These are phyloP conservation scores for Colletotrichum cuscutae DNA, from an alignment of 2,329 filamentous ascomycete species.

Conservation along the genomic window DNA sequence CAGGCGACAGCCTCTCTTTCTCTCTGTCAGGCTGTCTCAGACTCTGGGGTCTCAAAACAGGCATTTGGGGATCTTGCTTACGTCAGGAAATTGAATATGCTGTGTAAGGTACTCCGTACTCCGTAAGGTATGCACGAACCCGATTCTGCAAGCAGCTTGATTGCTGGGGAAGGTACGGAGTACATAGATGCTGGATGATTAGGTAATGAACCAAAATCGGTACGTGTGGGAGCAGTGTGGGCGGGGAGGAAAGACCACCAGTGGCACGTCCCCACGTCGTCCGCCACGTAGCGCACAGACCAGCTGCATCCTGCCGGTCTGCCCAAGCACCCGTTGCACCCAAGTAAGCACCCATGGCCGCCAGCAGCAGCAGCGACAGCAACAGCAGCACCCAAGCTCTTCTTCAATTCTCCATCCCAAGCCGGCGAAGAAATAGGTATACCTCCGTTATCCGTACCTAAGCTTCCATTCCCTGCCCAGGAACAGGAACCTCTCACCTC, in stretches of 20 bases:
- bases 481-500: neutral
- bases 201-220: neutral
- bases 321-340: neutral
- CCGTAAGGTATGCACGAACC: neutral
- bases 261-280: conserved; percentile 16
- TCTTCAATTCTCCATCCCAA: no score
- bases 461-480: neutral
- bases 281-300: neutral
- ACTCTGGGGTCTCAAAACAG: neutral
- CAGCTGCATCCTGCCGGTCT: conserved; percentile 12
- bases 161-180: neutral
- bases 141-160: conserved; percentile 11
- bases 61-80: neutral
- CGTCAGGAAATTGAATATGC: neutral
- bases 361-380: neutral
- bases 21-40: no score
- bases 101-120: no score
- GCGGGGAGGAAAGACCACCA: conserved; percentile 5
- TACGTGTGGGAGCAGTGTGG: neutral
- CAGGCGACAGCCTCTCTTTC: neutral
- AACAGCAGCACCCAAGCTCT: neutral
- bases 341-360: neutral
- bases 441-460: neutral
- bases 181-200: neutral
- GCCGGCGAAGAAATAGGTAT: neutral